Evolutionary conservation across 129 eudicot species (phyloP), one percentile per base, ranked within the genome.

Genomic region (Smallanthus sonchifolius): DNA sequence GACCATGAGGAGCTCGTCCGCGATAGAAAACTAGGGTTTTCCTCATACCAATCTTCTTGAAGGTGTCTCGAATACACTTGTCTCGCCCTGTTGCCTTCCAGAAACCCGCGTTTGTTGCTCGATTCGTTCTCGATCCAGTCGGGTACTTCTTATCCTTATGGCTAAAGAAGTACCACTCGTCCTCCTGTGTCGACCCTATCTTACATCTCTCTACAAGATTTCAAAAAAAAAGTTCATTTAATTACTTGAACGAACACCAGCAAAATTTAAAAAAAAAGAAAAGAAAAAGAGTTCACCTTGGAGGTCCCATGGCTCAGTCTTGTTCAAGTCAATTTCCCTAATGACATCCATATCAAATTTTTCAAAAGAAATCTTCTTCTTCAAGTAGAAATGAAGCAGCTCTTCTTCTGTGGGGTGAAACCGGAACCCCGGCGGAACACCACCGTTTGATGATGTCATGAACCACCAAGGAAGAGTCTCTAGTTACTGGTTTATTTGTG

Each of bases 61-160:
- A 80, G 39, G 83, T 92, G 89, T 85, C 87, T 42, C 96, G 76
- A 11, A 92, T 89, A 82, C 98, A 92, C 69, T 92, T 92, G 76
- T 92, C 98, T 19, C 98, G 72, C 30, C 98, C 98, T 0, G 98
- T 92, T 11, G 98, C 98, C 75, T 92, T 92, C 98, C 98, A 92
- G 73, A 92, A 92, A 6, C 98, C 98, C 0, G 92, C 96, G 57
- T 76, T 84, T 6, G 98, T 92, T 10, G 98, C 98, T 70, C 98
- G 74, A 62, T 92, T 92, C 0, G 98, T 92, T 56, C 98, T 81
- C 17, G 98, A 92, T 7, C 98, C 98, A 0, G 98, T 92, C 8
- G 98, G 98, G 15, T 92, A 92, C 79, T 92, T 92, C 80, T 88
- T 85, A 75, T 92, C 97, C 87, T 92, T 92, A 84, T 92, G 97